A percentile compares a stretch with the other conserved stretches of the same genome.
Evolutionary conservation across 306 rosid genomes (phyloP).

Genomic region (Trifolium dubium): DNA sequence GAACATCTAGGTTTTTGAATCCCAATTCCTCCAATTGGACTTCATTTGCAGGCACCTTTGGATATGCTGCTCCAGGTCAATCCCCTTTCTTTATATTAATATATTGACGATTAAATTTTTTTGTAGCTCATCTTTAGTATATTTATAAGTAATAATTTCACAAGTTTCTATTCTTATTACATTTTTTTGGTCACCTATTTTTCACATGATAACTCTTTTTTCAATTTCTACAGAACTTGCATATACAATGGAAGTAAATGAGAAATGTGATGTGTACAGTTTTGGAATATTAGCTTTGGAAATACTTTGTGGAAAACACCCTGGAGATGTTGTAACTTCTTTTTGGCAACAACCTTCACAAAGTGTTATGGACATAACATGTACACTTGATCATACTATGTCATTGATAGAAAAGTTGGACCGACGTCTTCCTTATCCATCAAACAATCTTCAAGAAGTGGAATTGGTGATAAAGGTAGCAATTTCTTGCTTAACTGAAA

Average conservation of each 20-base stretch:
- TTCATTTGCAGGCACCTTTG: background rate
- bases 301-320: background rate
- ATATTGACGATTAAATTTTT: too few species aligned
- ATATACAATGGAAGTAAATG: background rate
- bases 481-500: too few species aligned
- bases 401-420: too few species aligned
- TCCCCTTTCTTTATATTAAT: background rate
- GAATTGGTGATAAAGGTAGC: too few species aligned
- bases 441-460: too few species aligned
- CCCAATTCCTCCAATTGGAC: background rate
- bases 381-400: too few species aligned
- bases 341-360: background rate
- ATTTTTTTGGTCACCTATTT: background rate
- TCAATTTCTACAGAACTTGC: background rate
- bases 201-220: background rate
- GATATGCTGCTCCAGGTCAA: background rate
- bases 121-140: too few species aligned
- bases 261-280: background rate
- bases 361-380: background rate
- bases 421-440: too few species aligned
- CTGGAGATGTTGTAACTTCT: background rate
- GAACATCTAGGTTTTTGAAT: background rate
- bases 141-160: too few species aligned
- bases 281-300: background rate
- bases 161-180: background rate